These are phyloP conservation scores for Daphne laureola DNA, from an alignment of 441 rosid genomes.

Conservation along the genomic window DNA sequence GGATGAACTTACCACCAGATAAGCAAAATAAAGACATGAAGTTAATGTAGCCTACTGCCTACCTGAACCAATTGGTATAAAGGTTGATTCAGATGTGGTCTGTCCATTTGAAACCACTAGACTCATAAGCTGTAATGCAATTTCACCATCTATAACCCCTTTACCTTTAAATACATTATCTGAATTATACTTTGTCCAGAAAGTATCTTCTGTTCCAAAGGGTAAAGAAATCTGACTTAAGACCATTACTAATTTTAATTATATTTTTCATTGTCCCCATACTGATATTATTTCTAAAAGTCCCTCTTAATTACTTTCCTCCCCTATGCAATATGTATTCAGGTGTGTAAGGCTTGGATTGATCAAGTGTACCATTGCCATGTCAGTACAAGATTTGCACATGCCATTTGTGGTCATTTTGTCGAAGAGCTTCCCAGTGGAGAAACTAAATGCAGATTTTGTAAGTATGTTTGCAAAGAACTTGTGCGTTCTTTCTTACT, in stretches of 20 bases:
- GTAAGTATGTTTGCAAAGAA: constrained; percentile 30
- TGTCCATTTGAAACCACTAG: too few relatives aligned
- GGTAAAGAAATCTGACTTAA: background rate
- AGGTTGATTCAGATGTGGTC: too few relatives aligned
- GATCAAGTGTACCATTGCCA: constrained; percentile 61
- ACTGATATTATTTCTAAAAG: too few relatives aligned
- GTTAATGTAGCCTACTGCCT: too few relatives aligned
- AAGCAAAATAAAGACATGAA: too few relatives aligned
- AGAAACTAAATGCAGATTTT: constrained; percentile 41
- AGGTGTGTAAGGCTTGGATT: constrained; percentile 66
- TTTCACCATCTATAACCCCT: too few relatives aligned
- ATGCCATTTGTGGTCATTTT: constrained; percentile 61
- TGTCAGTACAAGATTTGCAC: constrained; percentile 51
- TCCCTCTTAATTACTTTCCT: background rate
- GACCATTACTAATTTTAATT: background rate
- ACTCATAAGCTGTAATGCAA: too few relatives aligned
- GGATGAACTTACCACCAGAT: too few relatives aligned
- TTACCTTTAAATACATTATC: background rate
- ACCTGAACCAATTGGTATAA: too few relatives aligned
- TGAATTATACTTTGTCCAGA: background rate
- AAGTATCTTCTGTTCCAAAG: background rate
- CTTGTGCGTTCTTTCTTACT: constrained; percentile 38
- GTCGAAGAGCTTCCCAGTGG: constrained; percentile 36
- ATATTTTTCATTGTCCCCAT: constrained; percentile 1
- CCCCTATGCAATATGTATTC: constrained; percentile 7